Percentiles rank a stretch among this genome's conserved stretches.
Conservation (phyloP, 202 grass and related monocot species). For the Sporobolus alterniflorus region DNA sequence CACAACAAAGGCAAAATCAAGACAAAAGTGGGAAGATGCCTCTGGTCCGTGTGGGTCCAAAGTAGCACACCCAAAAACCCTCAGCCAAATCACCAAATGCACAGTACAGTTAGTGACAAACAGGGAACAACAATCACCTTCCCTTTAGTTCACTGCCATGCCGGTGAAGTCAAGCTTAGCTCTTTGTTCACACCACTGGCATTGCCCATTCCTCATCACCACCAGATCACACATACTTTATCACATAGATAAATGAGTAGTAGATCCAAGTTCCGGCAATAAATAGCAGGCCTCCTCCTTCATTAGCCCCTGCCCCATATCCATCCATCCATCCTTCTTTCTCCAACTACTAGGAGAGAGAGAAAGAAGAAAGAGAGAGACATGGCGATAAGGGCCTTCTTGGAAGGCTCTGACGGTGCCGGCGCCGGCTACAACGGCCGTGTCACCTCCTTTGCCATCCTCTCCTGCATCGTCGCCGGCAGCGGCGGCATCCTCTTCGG, state of each 20-base stretch:
- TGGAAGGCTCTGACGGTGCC: slow-evolving; percentile 33
- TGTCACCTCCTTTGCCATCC: slow-evolving; percentile 72
- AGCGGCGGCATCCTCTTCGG: slow-evolving; percentile 95
- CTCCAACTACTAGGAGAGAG: neutral
- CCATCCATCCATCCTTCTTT: neutral
- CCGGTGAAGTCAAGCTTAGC: neutral
- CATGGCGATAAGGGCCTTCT: slow-evolving; percentile 63
- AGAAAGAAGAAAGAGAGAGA: neutral
- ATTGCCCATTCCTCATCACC: neutral
- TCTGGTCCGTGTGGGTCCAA: neutral
- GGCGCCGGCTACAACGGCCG: slow-evolving; percentile 69
- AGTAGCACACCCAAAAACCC: neutral
- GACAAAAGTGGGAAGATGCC: neutral
- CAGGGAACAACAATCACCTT: too few relatives aligned
- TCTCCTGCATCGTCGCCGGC: slow-evolving; percentile 89
- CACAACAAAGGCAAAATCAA: neutral
- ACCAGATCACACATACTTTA: neutral
- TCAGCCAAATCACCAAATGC: neutral
- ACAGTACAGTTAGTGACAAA: neutral
- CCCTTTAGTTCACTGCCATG: too few relatives aligned
- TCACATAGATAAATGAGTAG: neutral
- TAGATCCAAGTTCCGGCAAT: neutral
- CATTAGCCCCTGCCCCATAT: neutral
- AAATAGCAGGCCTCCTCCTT: neutral
- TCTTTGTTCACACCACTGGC: neutral